phyloP scores from a whole-genome alignment of 2,329 filamentous ascomycete species.

The Cladosporium oxysporum region DNA sequence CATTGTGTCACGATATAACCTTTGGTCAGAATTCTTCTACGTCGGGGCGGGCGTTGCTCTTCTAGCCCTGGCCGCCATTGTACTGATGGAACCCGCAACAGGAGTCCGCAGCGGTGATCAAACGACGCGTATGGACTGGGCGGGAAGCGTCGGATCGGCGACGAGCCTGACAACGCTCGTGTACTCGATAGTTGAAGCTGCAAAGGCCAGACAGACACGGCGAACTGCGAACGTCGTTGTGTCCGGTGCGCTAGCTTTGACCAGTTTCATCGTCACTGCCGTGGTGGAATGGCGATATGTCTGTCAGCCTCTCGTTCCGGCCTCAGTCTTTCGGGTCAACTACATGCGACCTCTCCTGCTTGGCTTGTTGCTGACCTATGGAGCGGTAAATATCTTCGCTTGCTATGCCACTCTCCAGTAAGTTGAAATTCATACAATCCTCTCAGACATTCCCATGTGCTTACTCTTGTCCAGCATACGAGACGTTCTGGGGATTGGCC shows the following conservation, averaged over 20 bases:
- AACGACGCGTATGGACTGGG: conserved; percentile 67
- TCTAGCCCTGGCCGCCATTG: conserved; percentile 48
- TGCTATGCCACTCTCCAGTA: conserved; percentile 71
- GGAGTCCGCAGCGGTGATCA: conserved; percentile 38
- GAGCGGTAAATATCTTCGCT: conserved; percentile 66
- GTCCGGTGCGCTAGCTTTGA: conserved; percentile 62
- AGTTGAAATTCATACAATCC: conserved; percentile 31
- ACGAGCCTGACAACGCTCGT: conserved; percentile 68
- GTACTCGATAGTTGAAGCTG: conserved; percentile 72
- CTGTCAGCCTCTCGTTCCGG: conserved; percentile 66
- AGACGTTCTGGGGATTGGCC: conserved; percentile 58
- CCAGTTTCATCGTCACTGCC: conserved; percentile 61
- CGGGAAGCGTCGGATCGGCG: conserved; percentile 62
- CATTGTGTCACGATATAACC: conserved; percentile 54
- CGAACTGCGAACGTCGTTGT: conserved; percentile 69
- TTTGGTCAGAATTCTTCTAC: conserved; percentile 70
- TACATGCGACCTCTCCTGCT: conserved; percentile 66
- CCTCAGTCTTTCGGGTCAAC: conserved; percentile 67
- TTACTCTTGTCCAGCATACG: conserved; percentile 52
- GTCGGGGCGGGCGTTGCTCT: conserved; percentile 58
- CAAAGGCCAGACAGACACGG: conserved; percentile 70
- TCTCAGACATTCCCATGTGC: conserved; percentile 4
- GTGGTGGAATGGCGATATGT: conserved; percentile 75
- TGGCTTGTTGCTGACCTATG: conserved; percentile 67
- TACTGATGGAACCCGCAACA: conserved; percentile 54